Evolutionary conservation across 768 basidiomycete species (phyloP).

Genomic region (Auricularia sp.): DNA sequence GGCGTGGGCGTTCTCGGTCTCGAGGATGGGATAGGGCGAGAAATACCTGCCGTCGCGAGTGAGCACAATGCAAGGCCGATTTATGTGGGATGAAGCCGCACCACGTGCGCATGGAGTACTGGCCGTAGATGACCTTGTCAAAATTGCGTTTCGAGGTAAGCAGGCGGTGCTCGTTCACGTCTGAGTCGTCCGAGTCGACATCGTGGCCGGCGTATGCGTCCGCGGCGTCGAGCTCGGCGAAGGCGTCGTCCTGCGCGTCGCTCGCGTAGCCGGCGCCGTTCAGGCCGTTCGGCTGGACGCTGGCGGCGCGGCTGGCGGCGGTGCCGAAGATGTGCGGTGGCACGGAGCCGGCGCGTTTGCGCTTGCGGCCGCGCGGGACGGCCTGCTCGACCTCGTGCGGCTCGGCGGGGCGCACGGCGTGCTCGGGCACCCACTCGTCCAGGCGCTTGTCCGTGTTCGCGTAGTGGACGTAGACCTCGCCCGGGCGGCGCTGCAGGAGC

Average conservation of each 20-base stretch:
- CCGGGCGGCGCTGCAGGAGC: slow-evolving; percentile 40
- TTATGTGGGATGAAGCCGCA: slow-evolving; percentile 24
- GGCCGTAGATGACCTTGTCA: slow-evolving; percentile 75
- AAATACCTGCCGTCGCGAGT: slow-evolving; percentile 56
- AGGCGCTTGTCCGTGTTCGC: slow-evolving; percentile 57
- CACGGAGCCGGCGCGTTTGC: slow-evolving; percentile 13
- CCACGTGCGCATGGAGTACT: slow-evolving; percentile 86
- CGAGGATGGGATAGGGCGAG: slow-evolving; percentile 79
- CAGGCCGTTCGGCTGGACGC: neutral
- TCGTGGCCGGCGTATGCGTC: slow-evolving; percentile 23
- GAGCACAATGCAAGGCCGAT: neutral
- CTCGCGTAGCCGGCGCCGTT: slow-evolving; percentile 6
- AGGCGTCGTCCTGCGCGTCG: slow-evolving; percentile 13
- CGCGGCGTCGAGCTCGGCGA: no score
- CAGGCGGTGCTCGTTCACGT: slow-evolving; percentile 56
- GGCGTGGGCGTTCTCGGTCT: slow-evolving; percentile 51
- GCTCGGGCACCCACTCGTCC: slow-evolving; percentile 61
- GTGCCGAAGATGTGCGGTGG: neutral
- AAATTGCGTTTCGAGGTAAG: slow-evolving; percentile 70
- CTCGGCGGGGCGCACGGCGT: slow-evolving; percentile 26
- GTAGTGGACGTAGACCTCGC: slow-evolving; percentile 59
- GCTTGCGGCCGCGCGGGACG: slow-evolving; percentile 15
- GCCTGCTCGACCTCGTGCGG: slow-evolving; percentile 15
- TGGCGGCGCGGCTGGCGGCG: neutral
- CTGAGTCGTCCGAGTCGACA: slow-evolving; percentile 52